Base-by-base conservation (phyloP, 1,284 basidiomycete species). In the Marasmius oreades region DNA sequence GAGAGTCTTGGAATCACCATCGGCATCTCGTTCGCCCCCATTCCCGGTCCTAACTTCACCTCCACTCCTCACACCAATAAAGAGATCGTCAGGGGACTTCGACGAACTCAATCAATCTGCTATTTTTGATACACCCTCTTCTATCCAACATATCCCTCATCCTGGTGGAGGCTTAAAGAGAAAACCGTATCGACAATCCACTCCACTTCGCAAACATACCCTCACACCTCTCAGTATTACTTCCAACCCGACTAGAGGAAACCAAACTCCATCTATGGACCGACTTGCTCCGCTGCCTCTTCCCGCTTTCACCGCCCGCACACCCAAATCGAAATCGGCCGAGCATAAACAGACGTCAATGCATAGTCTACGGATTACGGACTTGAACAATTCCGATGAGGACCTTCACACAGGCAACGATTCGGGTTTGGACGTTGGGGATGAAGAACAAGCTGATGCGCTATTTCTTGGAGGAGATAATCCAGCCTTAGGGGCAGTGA, bases 261-360 rank as follows among this genome's bases (percentile, higher is more conserved):
- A 60, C 10, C 61, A 61, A 34, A 63, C 64, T 37, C 60, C 73
- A 45, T 69, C 70, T 11, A 84, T 88, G 60, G 82, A 87, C 65
- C 78, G 82, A 22, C 79, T 90, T 22, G 86, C 81, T 12, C 86
- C 86, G 18, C 75, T 89, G 0, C 66, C 84, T 6, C 78, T 84
- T 0, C 84, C 80, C 18, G 80, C 75, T 43, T 87, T 88, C 65
- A 71, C 64, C 24, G 63, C 69, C 8, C 75, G 73, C 3, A 83
- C 82, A 0, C 84, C 85, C 0, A 80, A 82, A 47, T 77, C 78
- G 26, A 83, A 78, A 82, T 67, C 70, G 90, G 24, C 79, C 74
- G 62, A 76, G 74, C 16, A 85, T 89, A 57, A 83, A 85, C 0
- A 84, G 39, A 42, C 82, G 56, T 86, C 85, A 1, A 77, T 90